A percentile compares a stretch with the other conserved stretches of the same genome.
Evolutionary conservation across 225 moss, liverwort and hornwort genomes (phyloP).

Genomic region (Marchantia paleacea): DNA sequence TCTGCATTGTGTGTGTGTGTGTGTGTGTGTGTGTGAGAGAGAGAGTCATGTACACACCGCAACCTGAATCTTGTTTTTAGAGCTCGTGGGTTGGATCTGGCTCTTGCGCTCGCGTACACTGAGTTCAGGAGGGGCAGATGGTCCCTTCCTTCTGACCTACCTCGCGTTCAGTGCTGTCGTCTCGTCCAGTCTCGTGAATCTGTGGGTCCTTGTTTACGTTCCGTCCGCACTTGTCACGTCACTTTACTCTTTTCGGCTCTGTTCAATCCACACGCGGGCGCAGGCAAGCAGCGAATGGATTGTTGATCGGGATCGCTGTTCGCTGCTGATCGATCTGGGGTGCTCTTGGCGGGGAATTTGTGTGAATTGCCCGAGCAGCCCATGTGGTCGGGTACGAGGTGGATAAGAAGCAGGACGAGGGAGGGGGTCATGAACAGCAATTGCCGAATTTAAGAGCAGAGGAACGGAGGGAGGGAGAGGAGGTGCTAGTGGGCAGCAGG

Average conservation of each 20-base stretch:
- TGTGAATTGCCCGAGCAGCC: not conserved
- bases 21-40: too few species aligned
- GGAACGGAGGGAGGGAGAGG: not conserved
- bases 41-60: too few species aligned
- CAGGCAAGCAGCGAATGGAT: not conserved
- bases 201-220: too few species aligned
- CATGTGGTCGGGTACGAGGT: slow-evolving; percentile 2
- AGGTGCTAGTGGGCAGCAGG: not conserved
- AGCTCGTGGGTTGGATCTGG: too few species aligned
- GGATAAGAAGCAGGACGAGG: not conserved
- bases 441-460: slow-evolving; percentile 1
- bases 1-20: too few species aligned
- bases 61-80: too few species aligned
- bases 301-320: not conserved
- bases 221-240: not conserved
- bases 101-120: too few species aligned
- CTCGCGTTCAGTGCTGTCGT: too few species aligned
- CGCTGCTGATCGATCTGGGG: not conserved
- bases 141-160: too few species aligned
- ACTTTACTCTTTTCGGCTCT: not conserved
- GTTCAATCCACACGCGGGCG: not conserved
- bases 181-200: too few species aligned
- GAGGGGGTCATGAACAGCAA: slow-evolving; percentile 21
- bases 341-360: not conserved
- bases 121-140: too few species aligned